phyloP scores from a whole-genome alignment of 257 asterid genomes.

The Solanum paucissectum region DNA sequence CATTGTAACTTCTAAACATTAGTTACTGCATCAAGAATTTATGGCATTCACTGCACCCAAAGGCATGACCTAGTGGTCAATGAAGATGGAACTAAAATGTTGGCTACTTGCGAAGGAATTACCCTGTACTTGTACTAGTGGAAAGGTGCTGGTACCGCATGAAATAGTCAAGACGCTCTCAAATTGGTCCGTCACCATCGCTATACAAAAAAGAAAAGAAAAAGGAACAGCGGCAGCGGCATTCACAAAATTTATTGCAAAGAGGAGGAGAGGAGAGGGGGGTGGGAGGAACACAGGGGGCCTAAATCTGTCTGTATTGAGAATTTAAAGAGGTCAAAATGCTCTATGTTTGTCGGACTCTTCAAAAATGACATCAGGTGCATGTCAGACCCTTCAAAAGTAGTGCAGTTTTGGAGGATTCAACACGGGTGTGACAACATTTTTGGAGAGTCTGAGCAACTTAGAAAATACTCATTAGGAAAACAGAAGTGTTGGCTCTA shows the following conservation, averaged over 20 bases:
- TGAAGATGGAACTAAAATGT: neutral
- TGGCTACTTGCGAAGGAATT: neutral
- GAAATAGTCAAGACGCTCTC: neutral
- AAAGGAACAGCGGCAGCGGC: neutral
- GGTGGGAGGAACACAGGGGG: neutral
- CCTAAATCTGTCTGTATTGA: neutral
- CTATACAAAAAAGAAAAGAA: neutral
- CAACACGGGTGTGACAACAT: neutral
- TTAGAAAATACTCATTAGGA: neutral
- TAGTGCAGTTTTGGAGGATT: neutral
- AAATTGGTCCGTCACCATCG: neutral
- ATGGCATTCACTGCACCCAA: neutral
- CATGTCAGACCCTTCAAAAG: neutral
- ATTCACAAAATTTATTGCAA: neutral
- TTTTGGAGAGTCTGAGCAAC: neutral
- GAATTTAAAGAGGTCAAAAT: neutral
- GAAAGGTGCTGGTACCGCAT: neutral
- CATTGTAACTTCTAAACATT: neutral
- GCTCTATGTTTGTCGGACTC: neutral
- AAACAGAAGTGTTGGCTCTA: neutral
- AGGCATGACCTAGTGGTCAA: neutral
- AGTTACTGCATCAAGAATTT: neutral
- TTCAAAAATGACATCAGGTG: neutral
- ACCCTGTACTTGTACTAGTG: neutral
- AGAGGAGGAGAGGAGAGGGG: neutral